phyloP scores from a whole-genome alignment of 441 rosid genomes.

The Erodium moschatum region DNA sequence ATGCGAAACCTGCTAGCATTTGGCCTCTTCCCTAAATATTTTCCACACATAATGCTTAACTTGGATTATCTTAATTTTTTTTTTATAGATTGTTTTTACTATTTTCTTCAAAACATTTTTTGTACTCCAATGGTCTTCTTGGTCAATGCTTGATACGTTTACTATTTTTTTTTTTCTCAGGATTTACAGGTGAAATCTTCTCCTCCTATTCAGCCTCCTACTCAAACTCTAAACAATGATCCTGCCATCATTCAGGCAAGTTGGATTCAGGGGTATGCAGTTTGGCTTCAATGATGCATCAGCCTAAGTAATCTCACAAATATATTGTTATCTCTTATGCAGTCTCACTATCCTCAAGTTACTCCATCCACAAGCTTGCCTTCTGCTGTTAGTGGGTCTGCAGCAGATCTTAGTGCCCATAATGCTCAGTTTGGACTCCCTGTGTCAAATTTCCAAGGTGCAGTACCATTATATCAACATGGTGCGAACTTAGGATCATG shows the following conservation, averaged over 20 bases:
- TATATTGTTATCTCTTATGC: conserved; percentile 26
- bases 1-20: background rate
- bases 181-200: conserved; percentile 94
- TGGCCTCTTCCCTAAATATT: background rate
- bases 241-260: conserved; percentile 90
- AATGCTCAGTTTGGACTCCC: conserved; percentile 50
- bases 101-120: background rate
- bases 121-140: background rate
- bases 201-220: conserved; percentile 59
- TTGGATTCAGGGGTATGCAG: conserved; percentile 5
- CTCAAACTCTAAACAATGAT: conserved; percentile 60
- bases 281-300: conserved; percentile 3
- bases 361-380: conserved; percentile 50
- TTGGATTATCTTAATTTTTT: background rate
- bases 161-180: conserved; percentile 29
- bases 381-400: conserved; percentile 42
- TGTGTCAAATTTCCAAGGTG: conserved; percentile 57
- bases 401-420: conserved; percentile 48
- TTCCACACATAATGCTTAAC: background rate
- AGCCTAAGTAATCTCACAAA: conserved; percentile 14
- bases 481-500: conserved; percentile 69
- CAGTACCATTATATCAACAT: conserved; percentile 74
- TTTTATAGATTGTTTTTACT: background rate
- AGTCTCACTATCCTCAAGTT: conserved; percentile 77
- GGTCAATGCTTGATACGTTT: background rate